Evolutionary conservation across 2,329 filamentous ascomycete species (phyloP).

Genomic region (Cryphonectria carpinicola): DNA sequence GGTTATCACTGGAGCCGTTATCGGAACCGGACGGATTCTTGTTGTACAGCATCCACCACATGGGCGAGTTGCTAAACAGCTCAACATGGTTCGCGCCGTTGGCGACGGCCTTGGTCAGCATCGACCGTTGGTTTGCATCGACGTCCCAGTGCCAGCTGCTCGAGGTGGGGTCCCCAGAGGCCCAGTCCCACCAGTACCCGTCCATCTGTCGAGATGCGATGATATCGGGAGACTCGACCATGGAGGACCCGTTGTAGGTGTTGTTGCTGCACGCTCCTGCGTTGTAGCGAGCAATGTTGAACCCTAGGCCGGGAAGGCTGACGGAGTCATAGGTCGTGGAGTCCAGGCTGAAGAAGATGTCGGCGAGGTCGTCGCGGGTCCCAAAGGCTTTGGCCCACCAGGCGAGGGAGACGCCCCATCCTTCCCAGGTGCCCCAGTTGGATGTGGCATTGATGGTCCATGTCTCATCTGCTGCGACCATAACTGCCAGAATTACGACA

Average conservation of each 20-base stretch:
- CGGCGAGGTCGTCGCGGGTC: conserved; percentile 44
- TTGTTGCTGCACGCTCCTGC: conserved; percentile 46
- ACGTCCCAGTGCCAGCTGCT: conserved; percentile 46
- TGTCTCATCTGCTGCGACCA: conserved; percentile 35
- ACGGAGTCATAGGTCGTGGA: conserved; percentile 36
- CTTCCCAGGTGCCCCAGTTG: conserved; percentile 48
- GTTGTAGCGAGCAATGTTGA: conserved; percentile 50
- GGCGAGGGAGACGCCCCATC: conserved; percentile 48
- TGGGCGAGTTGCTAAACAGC: conserved; percentile 52
- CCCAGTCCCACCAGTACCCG: conserved; percentile 46
- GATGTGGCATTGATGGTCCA: conserved; percentile 39
- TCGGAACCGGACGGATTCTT: conserved; percentile 46
- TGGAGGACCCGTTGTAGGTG: conserved; percentile 38
- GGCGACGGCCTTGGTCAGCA: conserved; percentile 43
- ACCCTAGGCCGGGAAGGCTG: conserved; percentile 43
- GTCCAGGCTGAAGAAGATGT: conserved; percentile 45
- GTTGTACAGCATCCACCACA: conserved; percentile 51
- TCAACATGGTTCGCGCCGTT: conserved; percentile 44
- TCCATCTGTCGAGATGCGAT: conserved; percentile 44
- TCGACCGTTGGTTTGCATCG: conserved; percentile 45
- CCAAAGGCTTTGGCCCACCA: conserved; percentile 50
- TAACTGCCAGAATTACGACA: background rate
- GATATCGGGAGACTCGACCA: conserved; percentile 44
- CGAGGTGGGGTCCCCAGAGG: conserved; percentile 39
- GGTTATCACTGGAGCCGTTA: conserved; percentile 42